Base-by-base conservation (phyloP, 225 moss, liverwort and hornwort genomes). In the Sphagnum tenellum region DNA sequence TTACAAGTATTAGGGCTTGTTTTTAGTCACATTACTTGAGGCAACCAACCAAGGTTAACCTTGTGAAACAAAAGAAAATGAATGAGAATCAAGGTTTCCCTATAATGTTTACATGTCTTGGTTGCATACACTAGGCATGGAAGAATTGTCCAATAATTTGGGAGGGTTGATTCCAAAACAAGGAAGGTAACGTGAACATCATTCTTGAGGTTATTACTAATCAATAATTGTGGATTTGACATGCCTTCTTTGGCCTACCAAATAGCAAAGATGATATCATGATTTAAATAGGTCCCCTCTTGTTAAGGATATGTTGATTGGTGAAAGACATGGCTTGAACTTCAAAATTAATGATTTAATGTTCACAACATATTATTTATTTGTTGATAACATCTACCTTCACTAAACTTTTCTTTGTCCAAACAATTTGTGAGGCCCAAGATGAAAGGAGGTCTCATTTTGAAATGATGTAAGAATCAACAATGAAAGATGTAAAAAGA, bases 161-260 rank as follows among this genome's bases (percentile, higher is more conserved):
- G 57, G 49, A 53, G 3, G 65, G 44, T 4, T 2, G 4, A 5
- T 60, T 50, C 3, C 2, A 12, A 12, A 58, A 65, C 44, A 72
- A 72, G 7, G 48, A 72, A 72, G 7, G 48, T 53, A 9, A 60
- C 44, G 0, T 62, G 11, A 2, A 60, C 44, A 3, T 58, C 58
- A 1, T 65, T 51, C 10, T 72, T 0, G 65, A 66, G 49, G 71
- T 58, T 3, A 72, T 72, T 57, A 65, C 29, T 3, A 44, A 66
- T 52, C 11, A 72, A 55, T 14, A 0, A 2, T 45, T 67, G 2
- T 45, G 3, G 4, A 47, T 67, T 2, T 67, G 66, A 45, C 45
- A 67, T 51, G 48, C 50, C 9, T 10, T 8, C 2, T 65, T 65
- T 65, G 64, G 46, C 6, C 4, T 65, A 9, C 47, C 49, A 49